A percentile compares a stretch with the other conserved stretches of the same genome.
phyloP scores from a whole-genome alignment of 2,329 filamentous ascomycete genomes.

The Hypoxylon sp. region DNA sequence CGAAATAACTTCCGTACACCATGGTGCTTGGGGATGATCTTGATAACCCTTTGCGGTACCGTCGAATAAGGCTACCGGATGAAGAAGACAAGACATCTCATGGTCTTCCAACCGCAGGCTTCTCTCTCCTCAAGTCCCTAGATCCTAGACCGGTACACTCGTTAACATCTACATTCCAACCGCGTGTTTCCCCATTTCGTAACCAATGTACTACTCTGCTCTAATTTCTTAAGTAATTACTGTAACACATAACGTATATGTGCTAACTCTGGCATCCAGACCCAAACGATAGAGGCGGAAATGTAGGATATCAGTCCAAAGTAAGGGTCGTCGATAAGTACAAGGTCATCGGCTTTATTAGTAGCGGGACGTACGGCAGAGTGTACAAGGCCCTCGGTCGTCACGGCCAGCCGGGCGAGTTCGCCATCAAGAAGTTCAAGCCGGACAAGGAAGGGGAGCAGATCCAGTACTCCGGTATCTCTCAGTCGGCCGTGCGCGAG shows the following conservation, averaged over 20 bases:
- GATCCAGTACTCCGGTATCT: slow-evolving; percentile 95
- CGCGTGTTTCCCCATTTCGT: slow-evolving; percentile 15
- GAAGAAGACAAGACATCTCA: slow-evolving; percentile 8
- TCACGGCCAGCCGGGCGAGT: slow-evolving; percentile 78
- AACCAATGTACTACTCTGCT: slow-evolving; percentile 24
- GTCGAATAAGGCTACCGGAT: slow-evolving; percentile 10
- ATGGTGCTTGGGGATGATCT: slow-evolving; percentile 24
- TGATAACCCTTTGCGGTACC: slow-evolving; percentile 12
- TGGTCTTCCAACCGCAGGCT: slow-evolving; percentile 5
- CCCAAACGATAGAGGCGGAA: slow-evolving; percentile 58
- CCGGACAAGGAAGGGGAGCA: slow-evolving; percentile 97
- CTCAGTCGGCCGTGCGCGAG: slow-evolving; percentile 94
- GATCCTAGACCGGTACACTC: slow-evolving; percentile 24
- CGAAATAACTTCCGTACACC: not conserved
- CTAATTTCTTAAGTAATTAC: not conserved
- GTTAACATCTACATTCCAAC: slow-evolving; percentile 20
- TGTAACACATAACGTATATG: not conserved
- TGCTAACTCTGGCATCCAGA: slow-evolving; percentile 51
- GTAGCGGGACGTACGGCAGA: slow-evolving; percentile 94
- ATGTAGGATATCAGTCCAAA: slow-evolving; percentile 71
- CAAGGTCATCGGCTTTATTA: slow-evolving; percentile 97
- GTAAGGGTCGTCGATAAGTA: slow-evolving; percentile 92
- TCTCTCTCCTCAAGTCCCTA: slow-evolving; percentile 20
- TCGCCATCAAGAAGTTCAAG: slow-evolving; percentile 99
- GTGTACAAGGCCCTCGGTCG: slow-evolving; percentile 94